phyloP scores from a whole-genome alignment of 306 rosid species.

The Fragaria ananassa region DNA sequence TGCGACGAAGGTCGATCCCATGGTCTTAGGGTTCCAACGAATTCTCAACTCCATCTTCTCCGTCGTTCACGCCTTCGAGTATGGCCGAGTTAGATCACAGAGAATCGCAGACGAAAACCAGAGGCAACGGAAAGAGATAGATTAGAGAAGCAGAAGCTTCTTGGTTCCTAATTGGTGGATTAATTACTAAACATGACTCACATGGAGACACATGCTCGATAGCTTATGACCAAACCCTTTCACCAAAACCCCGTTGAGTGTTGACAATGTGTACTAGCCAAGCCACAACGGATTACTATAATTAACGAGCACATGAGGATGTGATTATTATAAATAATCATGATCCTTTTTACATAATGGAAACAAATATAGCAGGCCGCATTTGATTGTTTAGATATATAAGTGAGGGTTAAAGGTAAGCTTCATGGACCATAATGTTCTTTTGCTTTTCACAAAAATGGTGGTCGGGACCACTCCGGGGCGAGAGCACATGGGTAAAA shows the following conservation, averaged over 20 bases:
- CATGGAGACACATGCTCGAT: constrained; percentile 27
- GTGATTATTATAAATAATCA: constrained; percentile 10
- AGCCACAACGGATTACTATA: not conserved
- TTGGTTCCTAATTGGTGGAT: not conserved
- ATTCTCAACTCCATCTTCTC: constrained; percentile 21
- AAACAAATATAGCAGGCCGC: constrained; percentile 3
- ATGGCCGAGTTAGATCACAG: not conserved
- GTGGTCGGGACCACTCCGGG: too few relatives aligned
- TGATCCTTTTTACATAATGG: constrained; percentile 11
- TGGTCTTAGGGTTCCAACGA: constrained; percentile 24
- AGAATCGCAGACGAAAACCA: not conserved
- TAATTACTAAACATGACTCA: constrained; percentile 27
- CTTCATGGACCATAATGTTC: not conserved
- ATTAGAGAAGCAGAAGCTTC: not conserved
- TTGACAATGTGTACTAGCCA: not conserved
- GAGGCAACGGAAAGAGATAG: not conserved
- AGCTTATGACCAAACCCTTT: not conserved
- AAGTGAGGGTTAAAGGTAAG: not conserved
- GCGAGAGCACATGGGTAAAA: too few relatives aligned
- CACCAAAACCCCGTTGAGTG: constrained; percentile 25
- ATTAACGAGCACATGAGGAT: constrained; percentile 21
- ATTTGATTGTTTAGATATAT: not conserved
- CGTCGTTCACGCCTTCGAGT: constrained; percentile 44
- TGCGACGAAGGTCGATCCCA: constrained; percentile 28
- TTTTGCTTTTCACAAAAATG: too few relatives aligned